These are phyloP conservation scores for Sergeia podlipaevii DNA, from an alignment of 208 protist species.

Conservation along the genomic window DNA sequence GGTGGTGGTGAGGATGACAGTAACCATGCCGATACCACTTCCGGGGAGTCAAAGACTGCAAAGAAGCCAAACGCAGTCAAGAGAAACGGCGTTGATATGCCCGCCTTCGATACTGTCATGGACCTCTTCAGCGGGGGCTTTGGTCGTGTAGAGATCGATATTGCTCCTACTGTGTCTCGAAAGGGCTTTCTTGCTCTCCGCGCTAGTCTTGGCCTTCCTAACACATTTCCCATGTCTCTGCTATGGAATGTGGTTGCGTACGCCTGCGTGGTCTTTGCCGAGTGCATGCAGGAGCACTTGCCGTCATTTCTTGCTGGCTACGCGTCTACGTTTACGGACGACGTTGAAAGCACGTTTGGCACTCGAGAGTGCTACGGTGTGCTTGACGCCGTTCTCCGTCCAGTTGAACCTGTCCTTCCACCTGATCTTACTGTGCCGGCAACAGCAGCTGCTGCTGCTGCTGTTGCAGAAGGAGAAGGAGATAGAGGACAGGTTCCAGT, in stretches of 20 bases:
- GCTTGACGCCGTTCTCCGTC: no score
- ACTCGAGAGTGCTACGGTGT: conserved; percentile 27
- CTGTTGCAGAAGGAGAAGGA: no score
- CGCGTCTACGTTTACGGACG: conserved; percentile 38
- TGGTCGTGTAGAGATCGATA: conserved; percentile 77
- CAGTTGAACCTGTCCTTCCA: no score
- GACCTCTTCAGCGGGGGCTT: conserved; percentile 56
- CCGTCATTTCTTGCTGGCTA: conserved; percentile 26
- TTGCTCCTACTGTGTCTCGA: conserved; percentile 38
- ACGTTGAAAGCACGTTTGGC: conserved; percentile 31
- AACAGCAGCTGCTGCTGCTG: no score
- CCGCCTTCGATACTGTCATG: no score
- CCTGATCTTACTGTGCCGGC: no score
- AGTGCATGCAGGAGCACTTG: conserved; percentile 31
- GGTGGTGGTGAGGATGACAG: background rate
- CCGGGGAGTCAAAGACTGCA: background rate
- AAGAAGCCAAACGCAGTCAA: background rate
- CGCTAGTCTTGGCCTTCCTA: conserved; percentile 35
- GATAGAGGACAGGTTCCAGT: no score
- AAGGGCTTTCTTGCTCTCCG: conserved; percentile 33
- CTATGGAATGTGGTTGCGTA: conserved; percentile 77
- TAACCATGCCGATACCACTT: background rate
- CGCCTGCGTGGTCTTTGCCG: conserved; percentile 38
- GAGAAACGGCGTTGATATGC: background rate
- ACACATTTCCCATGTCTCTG: conserved; percentile 44